Base-by-base conservation (phyloP, 306 rosid genomes). In the Boehmeria nivea region DNA sequence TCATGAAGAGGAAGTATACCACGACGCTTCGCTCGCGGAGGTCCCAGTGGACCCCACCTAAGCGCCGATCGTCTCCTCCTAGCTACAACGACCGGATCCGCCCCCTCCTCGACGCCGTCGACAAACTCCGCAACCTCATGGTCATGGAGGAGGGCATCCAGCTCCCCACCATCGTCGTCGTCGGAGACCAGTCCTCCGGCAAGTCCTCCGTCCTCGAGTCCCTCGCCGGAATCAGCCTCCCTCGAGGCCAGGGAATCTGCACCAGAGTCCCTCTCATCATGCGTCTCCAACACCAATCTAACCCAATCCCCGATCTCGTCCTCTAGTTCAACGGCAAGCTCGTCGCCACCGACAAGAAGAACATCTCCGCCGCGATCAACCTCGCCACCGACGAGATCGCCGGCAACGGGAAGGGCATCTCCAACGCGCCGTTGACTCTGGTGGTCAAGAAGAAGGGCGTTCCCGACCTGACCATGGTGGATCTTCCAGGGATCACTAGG, bases 401-500 rank as follows among this genome's bases (percentile, higher is more conserved):
- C 22, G 56, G 57, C 15, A 61, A 59, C 2, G 74, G 69, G 7
- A 8, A 69, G 39, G 62, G 69, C 23, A 18, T 54, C 38, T 18
- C 59, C 53, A 2, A 47, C 40, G 25, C 12, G 55, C 26, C 74
- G 53, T 3, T 69, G 54, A 69, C 74, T 1, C 50, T 69, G 40
- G 64, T 38, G 6, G 74, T 69, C 17, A 61, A 21, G 16, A 69
- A 61, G 38, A 61, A 28, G 8, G 68, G 68, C 5, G 74, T 69
- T 25, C 74, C 68, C 2, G 74, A 69, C 22, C 21, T 69, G 15
- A 69, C 74, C 0, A 61, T 69, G 74, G 68, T 69, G 2, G 74
- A 69, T 69, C 74, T 61, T 3, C 74, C 69, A 0, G 74, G 75
- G 27, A 83, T 83, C 0, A 83, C 86, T 3, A 59, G 91, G 26